Percentiles rank a stretch among this genome's conserved stretches.
Conservation (phyloP, 176 grass and related monocot genomes). For the Bothriochloa decipiens region DNA sequence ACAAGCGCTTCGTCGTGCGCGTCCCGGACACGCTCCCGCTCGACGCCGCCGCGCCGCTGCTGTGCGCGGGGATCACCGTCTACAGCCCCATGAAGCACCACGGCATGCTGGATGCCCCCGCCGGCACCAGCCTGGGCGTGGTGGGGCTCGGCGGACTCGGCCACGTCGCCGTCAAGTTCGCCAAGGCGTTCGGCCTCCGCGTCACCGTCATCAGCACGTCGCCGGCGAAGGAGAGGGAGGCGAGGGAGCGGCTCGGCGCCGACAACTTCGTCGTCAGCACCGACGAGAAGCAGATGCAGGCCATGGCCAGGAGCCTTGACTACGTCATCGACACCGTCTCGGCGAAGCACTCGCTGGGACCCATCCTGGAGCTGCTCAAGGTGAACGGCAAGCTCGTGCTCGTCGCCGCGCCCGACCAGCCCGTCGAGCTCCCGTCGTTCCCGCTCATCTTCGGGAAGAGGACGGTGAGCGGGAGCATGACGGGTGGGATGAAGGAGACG, state of each 20-base stretch:
- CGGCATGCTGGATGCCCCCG: not conserved
- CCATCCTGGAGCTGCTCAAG: constrained; percentile 79
- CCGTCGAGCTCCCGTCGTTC: constrained; percentile 82
- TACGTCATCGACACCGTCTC: constrained; percentile 84
- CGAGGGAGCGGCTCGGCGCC: constrained; percentile 52
- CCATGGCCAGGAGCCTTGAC: constrained; percentile 54
- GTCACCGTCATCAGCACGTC: constrained; percentile 33
- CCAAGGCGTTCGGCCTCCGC: not conserved
- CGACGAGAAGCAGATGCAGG: constrained; percentile 63
- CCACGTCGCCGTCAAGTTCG: not conserved
- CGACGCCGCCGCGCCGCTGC: constrained; percentile 60
- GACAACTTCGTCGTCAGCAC: constrained; percentile 71
- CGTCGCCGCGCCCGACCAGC: constrained; percentile 76
- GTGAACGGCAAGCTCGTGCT: constrained; percentile 69
- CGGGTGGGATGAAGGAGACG: constrained; percentile 74
- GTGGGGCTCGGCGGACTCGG: not conserved
- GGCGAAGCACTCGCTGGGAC: constrained; percentile 70
- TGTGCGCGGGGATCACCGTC: constrained; percentile 76
- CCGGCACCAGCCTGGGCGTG: not conserved
- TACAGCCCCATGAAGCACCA: constrained; percentile 78
- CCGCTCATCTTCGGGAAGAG: constrained; percentile 89
- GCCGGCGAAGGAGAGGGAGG: constrained; percentile 72
- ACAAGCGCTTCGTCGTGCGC: constrained; percentile 67
- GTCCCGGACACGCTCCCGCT: constrained; percentile 62
- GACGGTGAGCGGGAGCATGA: constrained; percentile 80